Conservation (phyloP, 768 basidiomycete species). For the Trametes villosa region DNA sequence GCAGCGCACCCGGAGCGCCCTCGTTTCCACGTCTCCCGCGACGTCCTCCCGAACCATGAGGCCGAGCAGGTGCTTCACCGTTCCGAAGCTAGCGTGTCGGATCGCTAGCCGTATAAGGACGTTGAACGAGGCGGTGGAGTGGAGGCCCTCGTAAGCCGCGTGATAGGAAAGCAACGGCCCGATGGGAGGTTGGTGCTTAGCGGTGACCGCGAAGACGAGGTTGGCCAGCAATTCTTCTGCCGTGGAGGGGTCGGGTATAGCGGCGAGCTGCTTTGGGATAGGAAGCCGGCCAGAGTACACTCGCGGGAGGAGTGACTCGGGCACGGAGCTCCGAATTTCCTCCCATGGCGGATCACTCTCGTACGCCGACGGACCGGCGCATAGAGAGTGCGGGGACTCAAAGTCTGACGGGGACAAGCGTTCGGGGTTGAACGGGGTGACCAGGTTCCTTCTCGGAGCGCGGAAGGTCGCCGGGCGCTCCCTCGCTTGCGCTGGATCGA, state of each 20-base stretch:
- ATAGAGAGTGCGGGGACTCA: background rate
- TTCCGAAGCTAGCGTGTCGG: constrained; percentile 52
- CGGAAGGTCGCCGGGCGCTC: background rate
- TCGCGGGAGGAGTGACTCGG: constrained; percentile 6
- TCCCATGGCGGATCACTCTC: constrained; percentile 34
- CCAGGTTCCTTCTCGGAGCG: background rate
- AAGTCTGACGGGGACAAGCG: constrained; percentile 2
- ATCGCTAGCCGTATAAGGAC: constrained; percentile 52
- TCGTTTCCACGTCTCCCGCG: constrained; percentile 54
- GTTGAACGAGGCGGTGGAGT: constrained; percentile 49
- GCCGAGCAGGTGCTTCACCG: constrained; percentile 48
- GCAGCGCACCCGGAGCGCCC: constrained; percentile 59
- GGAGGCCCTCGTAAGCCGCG: constrained; percentile 35
- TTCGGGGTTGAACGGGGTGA: constrained; percentile 13
- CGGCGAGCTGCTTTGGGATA: constrained; percentile 4
- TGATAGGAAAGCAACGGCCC: constrained; percentile 56
- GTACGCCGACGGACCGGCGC: constrained; percentile 6
- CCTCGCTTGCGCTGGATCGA: background rate
- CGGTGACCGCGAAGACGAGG: constrained; percentile 44
- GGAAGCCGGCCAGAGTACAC: background rate
- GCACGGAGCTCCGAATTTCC: constrained; percentile 21
- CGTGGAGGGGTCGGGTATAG: constrained; percentile 16
- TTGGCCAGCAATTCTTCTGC: constrained; percentile 35
- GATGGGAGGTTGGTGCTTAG: constrained; percentile 39
- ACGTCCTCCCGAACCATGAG: constrained; percentile 52